Base-by-base conservation (phyloP, 148 eudicot genomes). In the Fallopia convolvulus region DNA sequence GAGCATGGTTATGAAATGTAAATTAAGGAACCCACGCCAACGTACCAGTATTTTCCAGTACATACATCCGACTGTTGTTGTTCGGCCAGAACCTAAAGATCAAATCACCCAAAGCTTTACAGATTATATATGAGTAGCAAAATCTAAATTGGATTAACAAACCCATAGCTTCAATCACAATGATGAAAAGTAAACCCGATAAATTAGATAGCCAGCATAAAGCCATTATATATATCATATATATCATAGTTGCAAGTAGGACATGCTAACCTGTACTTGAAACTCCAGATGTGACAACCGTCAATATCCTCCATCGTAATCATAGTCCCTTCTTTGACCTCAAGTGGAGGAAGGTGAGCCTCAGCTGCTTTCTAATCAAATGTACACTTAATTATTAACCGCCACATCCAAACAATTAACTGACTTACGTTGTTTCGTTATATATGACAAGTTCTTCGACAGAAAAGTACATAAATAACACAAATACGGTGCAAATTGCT, bases 1-100 rank as follows among this genome's bases (percentile, higher is more conserved):
- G 20, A 55, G 7, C 65, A 77, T 17, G 13, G 42, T 3, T 30
- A 76, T 8, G 11, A 52, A 21, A 1, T 50, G n/a, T 20, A 13
- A 63, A 26, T 26, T 26, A 26, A 23, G 9, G 30, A 56, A 20
- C 61, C 30, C 18, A 18, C 72, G 47, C n/a, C n/a, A 66, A 36
- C n/a, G 21, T 49, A 92, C 97, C 98, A 5, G 93, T 94, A 68
- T 87, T 88, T 80, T 94, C 97, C 3, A 92, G 89, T 12, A 94
- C 93, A 80, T 94, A 94, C 98, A 94, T 94, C 21, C 98, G 80
- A 72, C 98, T 94, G 83, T 84, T 90, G 80, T 94, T 94, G 56
- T 94, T 94, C 18, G 96, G 97, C 98, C 97, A 94, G 46, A 77
- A 94, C 79, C 98, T 91, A 85, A 68, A 66, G 12, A 32, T 11